Evolutionary conservation across 805 yeast genomes (phyloP), one percentile per base, ranked within the genome.

Genomic region (Trichomonascus vanleenenianus): DNA sequence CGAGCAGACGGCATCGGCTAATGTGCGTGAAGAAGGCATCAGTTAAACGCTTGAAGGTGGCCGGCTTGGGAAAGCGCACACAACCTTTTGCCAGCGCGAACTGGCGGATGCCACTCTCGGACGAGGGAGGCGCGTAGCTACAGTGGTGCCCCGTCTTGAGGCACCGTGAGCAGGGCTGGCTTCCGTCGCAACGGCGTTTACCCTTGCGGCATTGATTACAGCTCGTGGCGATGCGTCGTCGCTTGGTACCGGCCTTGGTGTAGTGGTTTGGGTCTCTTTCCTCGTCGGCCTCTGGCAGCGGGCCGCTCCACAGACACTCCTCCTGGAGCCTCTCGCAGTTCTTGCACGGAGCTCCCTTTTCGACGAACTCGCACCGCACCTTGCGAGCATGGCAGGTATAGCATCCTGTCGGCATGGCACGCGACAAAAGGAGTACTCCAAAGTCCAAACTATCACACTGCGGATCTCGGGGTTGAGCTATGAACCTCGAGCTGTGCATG

Each of bases 221-320:
- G 32, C 41, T 39, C 10, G 19, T 10, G 14, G 19, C 32, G 22
- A 20, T 18, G 4, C 41, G 22, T 18, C 41, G 41, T 3, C 41
- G 41, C 19, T 39, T 39, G 12, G 27, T 39, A 9, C 41, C 41
- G 15, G 41, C 41, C 32, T 18, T 9, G 12, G 41, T 39, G 19
- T 39, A 39, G 3, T 19, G 19, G 22, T 6, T 36, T 8, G 39
- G 18, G 9, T 36, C 39, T 11, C 15, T 3, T 19, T 15, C n/a
- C n/a, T 19, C 7, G 9, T 36, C 22, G 39, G n/a, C n/a, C n/a
- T 36, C 22, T 15, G 19, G 39, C 6, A 19, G 14, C 39, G 14
- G 14, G 14, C 14, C 19, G 5, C 8, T 36, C 39, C 39, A 12
- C 4, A 15, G 39, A 19, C 39, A 36, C 14, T 15, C 19, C 11